These are phyloP conservation scores for Datura wrightii DNA, from an alignment of 257 asterid species.

Conservation along the genomic window DNA sequence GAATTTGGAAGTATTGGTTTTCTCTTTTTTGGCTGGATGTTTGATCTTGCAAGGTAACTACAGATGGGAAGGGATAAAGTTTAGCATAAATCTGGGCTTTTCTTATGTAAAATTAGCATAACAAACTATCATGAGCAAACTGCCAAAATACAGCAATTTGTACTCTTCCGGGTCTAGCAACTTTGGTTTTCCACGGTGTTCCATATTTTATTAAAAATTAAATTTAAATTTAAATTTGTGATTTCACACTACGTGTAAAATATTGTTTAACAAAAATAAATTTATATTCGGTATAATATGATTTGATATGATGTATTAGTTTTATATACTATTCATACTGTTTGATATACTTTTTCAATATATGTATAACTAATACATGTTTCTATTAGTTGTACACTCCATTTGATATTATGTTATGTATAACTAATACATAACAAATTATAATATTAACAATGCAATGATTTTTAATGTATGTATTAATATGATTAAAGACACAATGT, in stretches of 20 bases:
- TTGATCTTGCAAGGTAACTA: not conserved
- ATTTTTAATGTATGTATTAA: too few relatives aligned
- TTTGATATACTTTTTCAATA: too few relatives aligned
- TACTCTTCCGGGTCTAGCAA: not conserved
- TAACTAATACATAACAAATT: too few relatives aligned
- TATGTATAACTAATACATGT: too few relatives aligned
- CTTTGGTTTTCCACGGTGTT: not conserved
- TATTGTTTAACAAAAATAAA: not conserved
- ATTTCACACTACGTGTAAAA: not conserved
- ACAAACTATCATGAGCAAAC: constrained; percentile 17
- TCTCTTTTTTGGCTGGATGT: not conserved
- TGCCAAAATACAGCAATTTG: not conserved
- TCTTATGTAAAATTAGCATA: not conserved
- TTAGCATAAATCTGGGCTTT: constrained; percentile 21
- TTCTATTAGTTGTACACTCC: too few relatives aligned
- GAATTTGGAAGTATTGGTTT: not conserved
- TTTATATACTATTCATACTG: too few relatives aligned
- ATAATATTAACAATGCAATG: too few relatives aligned
- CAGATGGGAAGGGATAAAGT: not conserved
- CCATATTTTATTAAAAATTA: not conserved
- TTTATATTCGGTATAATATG: not conserved
- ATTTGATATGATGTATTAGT: too few relatives aligned
- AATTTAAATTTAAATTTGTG: not conserved
- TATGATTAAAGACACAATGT: too few relatives aligned
- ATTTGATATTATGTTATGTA: too few relatives aligned